phyloP scores from a whole-genome alignment of 2,329 filamentous ascomycete genomes.

The Fusarium tupiense region DNA sequence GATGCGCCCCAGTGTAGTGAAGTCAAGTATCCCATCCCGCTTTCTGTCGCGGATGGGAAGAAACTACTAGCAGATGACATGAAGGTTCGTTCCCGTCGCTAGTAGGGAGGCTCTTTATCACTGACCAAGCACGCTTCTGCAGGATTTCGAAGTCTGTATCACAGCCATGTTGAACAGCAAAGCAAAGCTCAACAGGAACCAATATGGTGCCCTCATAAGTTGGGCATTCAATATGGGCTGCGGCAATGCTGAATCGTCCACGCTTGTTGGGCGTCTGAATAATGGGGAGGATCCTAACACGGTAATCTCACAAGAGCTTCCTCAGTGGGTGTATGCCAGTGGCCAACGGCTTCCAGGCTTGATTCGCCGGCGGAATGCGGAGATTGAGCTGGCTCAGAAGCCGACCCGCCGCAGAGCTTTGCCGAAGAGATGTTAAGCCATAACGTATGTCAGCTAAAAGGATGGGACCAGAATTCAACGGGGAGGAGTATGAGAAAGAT shows the following conservation, averaged over 20 bases:
- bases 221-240: constrained; percentile 63
- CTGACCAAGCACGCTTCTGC: neutral
- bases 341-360: constrained; percentile 54
- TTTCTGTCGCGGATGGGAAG: constrained; percentile 53
- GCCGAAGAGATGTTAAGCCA: constrained; percentile 1
- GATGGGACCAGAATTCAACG: neutral
- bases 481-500: neutral
- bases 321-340: constrained; percentile 57
- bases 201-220: constrained; percentile 62
- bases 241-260: constrained; percentile 52
- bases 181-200: constrained; percentile 54
- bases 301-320: constrained; percentile 55
- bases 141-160: constrained; percentile 15
- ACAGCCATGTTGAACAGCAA: constrained; percentile 8
- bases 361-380: constrained; percentile 53
- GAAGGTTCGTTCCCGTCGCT: neutral
- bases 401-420: constrained; percentile 18
- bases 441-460: neutral
- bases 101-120: accelerated
- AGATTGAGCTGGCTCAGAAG: constrained; percentile 51
- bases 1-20: constrained; percentile 53
- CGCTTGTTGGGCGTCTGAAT: constrained; percentile 43
- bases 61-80: constrained; percentile 48
- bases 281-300: constrained; percentile 45
- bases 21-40: constrained; percentile 56